Evolutionary conservation across 2,329 filamentous ascomycete species (phyloP).

Genomic region (Neurospora crassa): DNA sequence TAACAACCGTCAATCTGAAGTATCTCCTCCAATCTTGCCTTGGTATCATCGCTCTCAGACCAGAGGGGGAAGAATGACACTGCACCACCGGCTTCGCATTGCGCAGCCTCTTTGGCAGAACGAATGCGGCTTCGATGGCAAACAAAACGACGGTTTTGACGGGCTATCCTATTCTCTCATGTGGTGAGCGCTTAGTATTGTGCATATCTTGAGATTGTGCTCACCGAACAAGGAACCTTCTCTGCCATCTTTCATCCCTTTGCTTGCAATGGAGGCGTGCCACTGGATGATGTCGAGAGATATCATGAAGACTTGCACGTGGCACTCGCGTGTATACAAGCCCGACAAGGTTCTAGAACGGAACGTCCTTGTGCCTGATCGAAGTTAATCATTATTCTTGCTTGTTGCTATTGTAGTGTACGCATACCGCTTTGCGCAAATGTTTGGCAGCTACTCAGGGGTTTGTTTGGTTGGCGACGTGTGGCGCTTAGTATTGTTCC

Average conservation of each 20-base stretch:
- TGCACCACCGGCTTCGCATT: background rate
- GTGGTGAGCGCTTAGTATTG: constrained; percentile 8
- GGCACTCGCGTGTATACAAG: background rate
- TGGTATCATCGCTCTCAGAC: constrained; percentile 4
- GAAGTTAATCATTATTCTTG: background rate
- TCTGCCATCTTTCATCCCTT: background rate
- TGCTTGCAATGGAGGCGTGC: background rate
- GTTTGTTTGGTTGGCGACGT: constrained; percentile 1
- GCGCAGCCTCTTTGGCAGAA: background rate
- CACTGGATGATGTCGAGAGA: background rate
- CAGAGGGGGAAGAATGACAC: background rate
- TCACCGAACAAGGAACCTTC: background rate
- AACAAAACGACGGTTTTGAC: background rate
- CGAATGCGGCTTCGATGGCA: background rate
- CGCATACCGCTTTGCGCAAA: background rate
- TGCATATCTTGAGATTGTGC: background rate
- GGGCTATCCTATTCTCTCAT: background rate
- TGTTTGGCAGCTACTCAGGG: background rate
- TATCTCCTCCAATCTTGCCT: background rate
- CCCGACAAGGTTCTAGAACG: background rate
- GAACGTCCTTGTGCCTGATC: background rate
- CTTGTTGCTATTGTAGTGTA: background rate
- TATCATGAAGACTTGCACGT: background rate
- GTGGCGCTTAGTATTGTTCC: constrained; percentile 22
- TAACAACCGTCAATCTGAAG: background rate